A percentile compares a stretch with the other conserved stretches of the same genome.
phyloP scores from a whole-genome alignment of 73 alveolate species.

The Tetrahymena elliotti region DNA sequence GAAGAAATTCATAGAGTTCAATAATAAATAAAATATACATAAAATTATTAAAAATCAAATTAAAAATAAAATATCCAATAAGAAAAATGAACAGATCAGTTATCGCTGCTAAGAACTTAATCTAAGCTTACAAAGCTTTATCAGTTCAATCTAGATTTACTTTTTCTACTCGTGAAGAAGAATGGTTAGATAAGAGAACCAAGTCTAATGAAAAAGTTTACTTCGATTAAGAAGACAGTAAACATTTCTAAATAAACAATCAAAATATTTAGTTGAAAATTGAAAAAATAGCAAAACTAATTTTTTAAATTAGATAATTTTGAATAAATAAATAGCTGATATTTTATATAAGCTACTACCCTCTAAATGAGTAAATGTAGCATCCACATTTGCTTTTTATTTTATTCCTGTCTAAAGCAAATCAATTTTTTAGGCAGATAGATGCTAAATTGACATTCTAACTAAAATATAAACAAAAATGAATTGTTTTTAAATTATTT shows the following conservation, averaged over 20 bases:
- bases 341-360: background rate
- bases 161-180: background rate
- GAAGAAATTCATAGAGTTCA: background rate
- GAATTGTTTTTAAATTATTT: background rate
- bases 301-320: no score
- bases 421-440: no score
- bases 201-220: background rate
- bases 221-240: slow-evolving; percentile 1
- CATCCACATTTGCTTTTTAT: background rate
- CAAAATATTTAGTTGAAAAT: background rate
- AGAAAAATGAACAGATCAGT: background rate
- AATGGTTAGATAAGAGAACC: background rate
- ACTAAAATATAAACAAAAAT: background rate
- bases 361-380: background rate
- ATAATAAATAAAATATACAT: background rate
- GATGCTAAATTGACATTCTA: no score
- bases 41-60: background rate
- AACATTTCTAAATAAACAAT: background rate
- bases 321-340: no score
- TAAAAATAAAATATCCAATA: background rate
- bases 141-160: background rate
- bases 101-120: background rate
- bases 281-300: background rate
- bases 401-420: no score
- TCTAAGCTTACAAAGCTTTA: background rate